These are phyloP conservation scores for Sphagnum fallax DNA, from an alignment of 228 moss, liverwort and hornwort species.

Conservation along the genomic window DNA sequence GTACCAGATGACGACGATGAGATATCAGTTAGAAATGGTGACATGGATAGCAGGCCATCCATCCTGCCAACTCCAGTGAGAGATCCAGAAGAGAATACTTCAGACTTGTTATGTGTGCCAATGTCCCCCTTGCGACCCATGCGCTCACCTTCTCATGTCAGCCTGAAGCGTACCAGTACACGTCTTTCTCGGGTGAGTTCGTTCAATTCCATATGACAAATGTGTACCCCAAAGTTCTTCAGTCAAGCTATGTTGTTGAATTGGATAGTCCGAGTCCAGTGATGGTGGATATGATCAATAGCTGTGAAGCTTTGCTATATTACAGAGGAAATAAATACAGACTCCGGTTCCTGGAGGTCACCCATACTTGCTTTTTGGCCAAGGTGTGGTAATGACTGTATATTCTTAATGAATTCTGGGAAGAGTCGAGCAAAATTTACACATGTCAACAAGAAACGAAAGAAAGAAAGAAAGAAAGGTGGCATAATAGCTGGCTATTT, in stretches of 20 bases:
- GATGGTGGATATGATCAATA: neutral
- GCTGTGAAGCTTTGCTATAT: neutral
- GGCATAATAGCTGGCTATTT: neutral
- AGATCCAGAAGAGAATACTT: neutral
- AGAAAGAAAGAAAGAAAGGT: too few species aligned
- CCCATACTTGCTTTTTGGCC: neutral
- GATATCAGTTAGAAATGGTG: neutral
- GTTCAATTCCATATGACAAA: neutral
- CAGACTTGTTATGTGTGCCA: neutral
- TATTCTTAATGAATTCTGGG: neutral
- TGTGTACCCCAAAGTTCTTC: neutral
- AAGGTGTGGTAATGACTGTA: neutral
- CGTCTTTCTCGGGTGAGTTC: constrained; percentile 15
- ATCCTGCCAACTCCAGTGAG: constrained; percentile 1
- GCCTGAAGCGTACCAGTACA: constrained; percentile 16
- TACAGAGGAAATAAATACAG: neutral
- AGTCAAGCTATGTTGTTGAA: neutral
- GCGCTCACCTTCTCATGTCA: constrained; percentile 10
- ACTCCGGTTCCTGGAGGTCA: neutral
- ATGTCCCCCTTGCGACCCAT: neutral
- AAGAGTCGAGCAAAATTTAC: too few species aligned
- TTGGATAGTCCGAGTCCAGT: neutral
- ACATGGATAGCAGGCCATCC: neutral
- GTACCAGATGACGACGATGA: constrained; percentile 11
- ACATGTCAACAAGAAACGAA: neutral